phyloP scores from a whole-genome alignment of 148 eudicot genomes.

The Rhododendron molle region DNA sequence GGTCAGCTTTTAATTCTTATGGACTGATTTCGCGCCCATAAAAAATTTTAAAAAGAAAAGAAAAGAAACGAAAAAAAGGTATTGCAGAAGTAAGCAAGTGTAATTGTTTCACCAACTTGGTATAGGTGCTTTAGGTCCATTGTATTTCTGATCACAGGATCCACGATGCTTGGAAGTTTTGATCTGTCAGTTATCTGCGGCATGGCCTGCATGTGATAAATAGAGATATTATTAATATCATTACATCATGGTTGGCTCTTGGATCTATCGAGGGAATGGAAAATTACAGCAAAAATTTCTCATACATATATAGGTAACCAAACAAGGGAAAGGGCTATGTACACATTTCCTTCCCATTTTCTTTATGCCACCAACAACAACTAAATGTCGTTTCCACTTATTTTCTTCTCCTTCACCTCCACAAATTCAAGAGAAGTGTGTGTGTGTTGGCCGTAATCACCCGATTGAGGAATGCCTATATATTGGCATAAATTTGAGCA shows the following conservation, averaged over 20 bases:
- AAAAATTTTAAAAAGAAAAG: neutral
- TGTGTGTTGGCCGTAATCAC: neutral
- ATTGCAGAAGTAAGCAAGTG: neutral
- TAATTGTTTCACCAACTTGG: conserved; percentile 45
- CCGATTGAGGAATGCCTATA: neutral
- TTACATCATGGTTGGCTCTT: neutral
- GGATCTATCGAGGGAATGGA: neutral
- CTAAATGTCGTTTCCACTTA: neutral
- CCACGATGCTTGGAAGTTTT: conserved; percentile 72
- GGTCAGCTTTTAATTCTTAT: neutral
- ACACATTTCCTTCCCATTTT: neutral
- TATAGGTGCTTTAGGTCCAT: conserved; percentile 83
- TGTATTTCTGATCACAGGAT: conserved; percentile 69
- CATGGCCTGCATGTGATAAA: conserved; percentile 57
- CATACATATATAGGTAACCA: neutral
- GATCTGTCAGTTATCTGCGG: conserved; percentile 86
- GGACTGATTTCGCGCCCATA: neutral
- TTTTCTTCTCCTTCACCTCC: neutral
- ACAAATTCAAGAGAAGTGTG: neutral
- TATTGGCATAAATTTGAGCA: neutral
- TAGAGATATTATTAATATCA: neutral
- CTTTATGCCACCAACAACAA: neutral
- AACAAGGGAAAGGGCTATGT: neutral
- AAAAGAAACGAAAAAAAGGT: neutral
- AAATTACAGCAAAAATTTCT: neutral